A percentile compares a stretch with the other conserved stretches of the same genome.
Conservation (phyloP, 1,284 basidiomycete genomes). For the Cystobasidium slooffiae region DNA sequence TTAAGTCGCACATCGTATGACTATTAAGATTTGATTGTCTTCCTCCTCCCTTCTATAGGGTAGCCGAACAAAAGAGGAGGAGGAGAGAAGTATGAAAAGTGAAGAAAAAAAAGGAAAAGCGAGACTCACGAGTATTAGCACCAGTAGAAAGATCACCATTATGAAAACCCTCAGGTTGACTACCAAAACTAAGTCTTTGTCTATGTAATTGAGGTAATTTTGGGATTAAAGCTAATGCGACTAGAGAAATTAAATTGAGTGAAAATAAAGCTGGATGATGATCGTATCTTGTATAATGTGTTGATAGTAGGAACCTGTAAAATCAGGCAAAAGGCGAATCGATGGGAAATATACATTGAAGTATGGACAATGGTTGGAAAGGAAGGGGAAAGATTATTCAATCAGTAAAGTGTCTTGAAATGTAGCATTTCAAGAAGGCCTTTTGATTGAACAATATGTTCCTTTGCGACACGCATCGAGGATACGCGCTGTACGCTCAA, state of each 20-base stretch:
- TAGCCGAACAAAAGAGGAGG: too few species aligned
- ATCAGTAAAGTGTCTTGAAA: background rate
- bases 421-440: too few species aligned
- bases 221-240: constrained; percentile 82
- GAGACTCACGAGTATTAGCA: constrained; percentile 33
- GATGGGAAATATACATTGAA: too few species aligned
- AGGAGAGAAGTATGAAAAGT: too few species aligned
- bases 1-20: too few species aligned
- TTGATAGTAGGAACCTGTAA: constrained; percentile 88
- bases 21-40: too few species aligned
- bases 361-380: background rate
- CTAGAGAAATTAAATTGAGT: constrained; percentile 82
- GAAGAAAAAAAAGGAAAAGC: too few species aligned
- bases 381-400: background rate
- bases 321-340: too few species aligned
- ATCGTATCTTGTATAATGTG: constrained; percentile 84
- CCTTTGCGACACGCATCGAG: too few species aligned
- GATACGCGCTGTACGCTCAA: too few species aligned
- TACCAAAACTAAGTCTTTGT: constrained; percentile 51
- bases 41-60: too few species aligned
- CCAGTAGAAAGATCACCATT: constrained; percentile 31
- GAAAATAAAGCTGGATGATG: constrained; percentile 91
- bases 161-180: background rate
- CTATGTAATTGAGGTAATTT: constrained; percentile 83
- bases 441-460: too few species aligned